Conservation (phyloP, 768 basidiomycete genomes). For the Lactarius hatsudake region DNA sequence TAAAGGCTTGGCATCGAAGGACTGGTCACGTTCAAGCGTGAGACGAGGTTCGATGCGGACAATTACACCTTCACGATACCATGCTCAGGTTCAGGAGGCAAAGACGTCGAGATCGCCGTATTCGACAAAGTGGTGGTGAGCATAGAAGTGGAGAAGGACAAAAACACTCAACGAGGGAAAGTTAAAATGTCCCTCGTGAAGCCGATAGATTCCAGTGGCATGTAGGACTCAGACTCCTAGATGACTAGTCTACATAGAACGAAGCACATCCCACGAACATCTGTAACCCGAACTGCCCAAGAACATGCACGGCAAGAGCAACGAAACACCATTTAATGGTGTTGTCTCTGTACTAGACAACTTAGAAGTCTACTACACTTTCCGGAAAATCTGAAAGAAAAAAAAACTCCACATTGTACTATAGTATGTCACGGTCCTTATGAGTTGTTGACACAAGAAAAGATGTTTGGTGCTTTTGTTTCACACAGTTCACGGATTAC, state of each 20-base stretch:
- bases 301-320: no score
- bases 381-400: no score
- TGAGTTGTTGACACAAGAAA: no score
- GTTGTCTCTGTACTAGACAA: no score
- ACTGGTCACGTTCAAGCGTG: conserved; percentile 88
- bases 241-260: neutral
- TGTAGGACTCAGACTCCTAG: conserved; percentile 34
- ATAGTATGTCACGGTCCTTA: no score
- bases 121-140: conserved; percentile 93
- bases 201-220: conserved; percentile 54
- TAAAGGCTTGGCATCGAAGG: conserved; percentile 89
- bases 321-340: no score
- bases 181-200: conserved; percentile 79
- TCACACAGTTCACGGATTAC: no score
- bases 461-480: no score
- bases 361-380: no score
- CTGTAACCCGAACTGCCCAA: neutral
- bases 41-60: conserved; percentile 87
- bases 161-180: conserved; percentile 85
- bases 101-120: conserved; percentile 67
- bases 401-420: no score
- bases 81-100: conserved; percentile 31
- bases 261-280: neutral
- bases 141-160: conserved; percentile 92
- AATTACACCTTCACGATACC: conserved; percentile 82